phyloP scores from a whole-genome alignment of 805 yeast species.

The Blastobotrys robertii region DNA sequence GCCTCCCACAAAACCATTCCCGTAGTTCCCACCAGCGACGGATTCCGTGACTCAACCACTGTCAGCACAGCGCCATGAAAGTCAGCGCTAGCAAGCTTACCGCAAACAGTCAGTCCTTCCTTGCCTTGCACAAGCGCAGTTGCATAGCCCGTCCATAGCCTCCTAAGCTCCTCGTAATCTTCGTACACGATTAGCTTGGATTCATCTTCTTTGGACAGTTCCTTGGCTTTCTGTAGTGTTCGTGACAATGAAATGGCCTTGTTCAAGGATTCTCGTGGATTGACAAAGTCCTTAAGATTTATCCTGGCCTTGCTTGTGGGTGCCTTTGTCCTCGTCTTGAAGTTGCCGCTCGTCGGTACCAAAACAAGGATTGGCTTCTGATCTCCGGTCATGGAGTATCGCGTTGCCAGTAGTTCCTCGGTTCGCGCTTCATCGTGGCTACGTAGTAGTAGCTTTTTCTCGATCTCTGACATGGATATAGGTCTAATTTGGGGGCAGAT shows the following conservation, averaged over 20 bases:
- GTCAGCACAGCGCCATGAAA: conserved; percentile 64
- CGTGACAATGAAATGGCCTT: background rate
- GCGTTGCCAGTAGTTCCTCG: conserved; percentile 26
- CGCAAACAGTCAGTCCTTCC: conserved; percentile 8
- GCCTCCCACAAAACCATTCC: conserved; percentile 86
- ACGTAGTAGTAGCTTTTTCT: conserved; percentile 20
- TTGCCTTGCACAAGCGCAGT: conserved; percentile 37
- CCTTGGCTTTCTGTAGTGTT: conserved; percentile 18
- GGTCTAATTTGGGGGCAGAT: no score
- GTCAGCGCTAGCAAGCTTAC: conserved; percentile 61
- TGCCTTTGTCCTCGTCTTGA: conserved; percentile 1
- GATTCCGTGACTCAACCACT: conserved; percentile 49
- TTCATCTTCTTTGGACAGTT: no score
- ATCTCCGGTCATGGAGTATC: conserved; percentile 29
- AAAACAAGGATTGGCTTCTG: conserved; percentile 28
- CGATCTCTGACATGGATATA: conserved; percentile 11
- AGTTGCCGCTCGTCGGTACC: conserved; percentile 4
- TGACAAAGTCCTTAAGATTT: conserved; percentile 3
- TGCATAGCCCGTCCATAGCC: conserved; percentile 69
- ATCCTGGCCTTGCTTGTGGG: conserved; percentile 4
- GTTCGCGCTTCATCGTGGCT: conserved; percentile 24
- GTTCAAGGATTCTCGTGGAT: conserved; percentile 5
- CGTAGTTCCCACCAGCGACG: conserved; percentile 44
- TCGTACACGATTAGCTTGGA: no score
- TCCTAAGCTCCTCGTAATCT: conserved; percentile 31